Conservation (phyloP, 495 filamentous ascomycete species). For the Hyphodiscus hymeniophilus region DNA sequence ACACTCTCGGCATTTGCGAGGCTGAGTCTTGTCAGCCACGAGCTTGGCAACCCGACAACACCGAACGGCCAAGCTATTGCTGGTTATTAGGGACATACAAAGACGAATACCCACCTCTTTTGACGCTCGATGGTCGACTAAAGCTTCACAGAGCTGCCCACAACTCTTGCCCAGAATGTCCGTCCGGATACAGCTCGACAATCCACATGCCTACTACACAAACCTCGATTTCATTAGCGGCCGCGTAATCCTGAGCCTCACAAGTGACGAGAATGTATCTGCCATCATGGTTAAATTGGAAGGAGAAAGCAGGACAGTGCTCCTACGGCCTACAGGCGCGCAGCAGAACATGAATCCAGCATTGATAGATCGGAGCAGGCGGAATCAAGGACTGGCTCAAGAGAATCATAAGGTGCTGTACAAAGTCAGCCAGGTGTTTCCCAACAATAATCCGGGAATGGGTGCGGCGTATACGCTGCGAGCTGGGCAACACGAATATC, state of each 20-base stretch:
- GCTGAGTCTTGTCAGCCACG: conserved; percentile 1
- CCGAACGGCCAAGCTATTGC: background rate
- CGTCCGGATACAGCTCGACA: conserved; percentile 67
- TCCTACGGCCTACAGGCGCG: conserved; percentile 24
- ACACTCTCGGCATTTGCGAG: conserved; percentile 4
- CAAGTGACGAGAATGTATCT: conserved; percentile 57
- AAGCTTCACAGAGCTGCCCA: too few species aligned
- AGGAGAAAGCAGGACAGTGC: conserved; percentile 67
- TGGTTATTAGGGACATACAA: too few species aligned
- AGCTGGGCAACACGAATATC: conserved; percentile 76
- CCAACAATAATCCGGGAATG: conserved; percentile 22
- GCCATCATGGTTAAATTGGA: conserved; percentile 89
- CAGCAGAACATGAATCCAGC: conserved; percentile 12
- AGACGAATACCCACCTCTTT: too few species aligned
- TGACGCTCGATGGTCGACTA: too few species aligned
- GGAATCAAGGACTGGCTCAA: conserved; percentile 10
- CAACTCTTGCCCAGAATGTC: conserved; percentile 55
- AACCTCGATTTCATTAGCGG: conserved; percentile 76
- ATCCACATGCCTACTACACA: conserved; percentile 67
- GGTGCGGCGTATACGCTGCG: conserved; percentile 66
- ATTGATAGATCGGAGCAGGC: conserved; percentile 18
- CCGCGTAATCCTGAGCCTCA: conserved; percentile 54
- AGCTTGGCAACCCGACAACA: background rate
- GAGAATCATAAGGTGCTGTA: conserved; percentile 55
- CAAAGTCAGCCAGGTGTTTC: conserved; percentile 73